Evolutionary conservation across 2,329 filamentous ascomycete species (phyloP), one percentile per base, ranked within the genome.

Genomic region (Colletotrichum cereale): DNA sequence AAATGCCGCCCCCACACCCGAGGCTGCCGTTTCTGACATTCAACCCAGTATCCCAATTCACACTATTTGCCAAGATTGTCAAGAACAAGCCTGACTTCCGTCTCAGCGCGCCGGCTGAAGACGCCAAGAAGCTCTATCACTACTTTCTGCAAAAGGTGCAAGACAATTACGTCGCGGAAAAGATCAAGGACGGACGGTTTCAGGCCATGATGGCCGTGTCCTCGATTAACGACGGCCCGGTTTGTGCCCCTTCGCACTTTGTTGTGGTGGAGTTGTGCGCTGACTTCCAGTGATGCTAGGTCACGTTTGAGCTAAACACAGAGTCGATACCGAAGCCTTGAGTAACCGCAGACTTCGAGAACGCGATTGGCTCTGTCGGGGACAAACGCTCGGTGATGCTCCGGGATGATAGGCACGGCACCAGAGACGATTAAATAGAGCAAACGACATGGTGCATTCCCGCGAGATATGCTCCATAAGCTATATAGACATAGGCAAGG

Each of bases 151-250:
- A 88, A 62, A 93, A 92, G 76, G 90, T 98, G 52, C 88, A 91
- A 76, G 86, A 91, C 65, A 86, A 90, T 3, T 97, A 98, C 80
- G 81, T 85, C 6, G 81, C 88, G 8, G 93, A 94, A 11, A 91
- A 87, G 74, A 95, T 99, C 70, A 95, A 97, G 80, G 92, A 99
- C 79, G 96, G 97, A n/a, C 90, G 96, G 38, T 99, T 99, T 81
- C 96, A 97, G 79, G 96, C 96, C 61, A 98, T 97, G 95, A 99
- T 99, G 96, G 92, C 98, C 78, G 96, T 99, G 70, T 92, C 93
- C 60, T 83, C 98, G 38, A 91, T 98, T 61, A 98, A 98, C 75
- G 96, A 98, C 75, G 90, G 91, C 1, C 91, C 91, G 65, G 90
- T 92, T 79, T 52, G 71, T 68, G 10, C 50, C 68, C 31, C 31